Conservation (phyloP, 805 yeast genomes). For the Spathaspora gorwiae region DNA sequence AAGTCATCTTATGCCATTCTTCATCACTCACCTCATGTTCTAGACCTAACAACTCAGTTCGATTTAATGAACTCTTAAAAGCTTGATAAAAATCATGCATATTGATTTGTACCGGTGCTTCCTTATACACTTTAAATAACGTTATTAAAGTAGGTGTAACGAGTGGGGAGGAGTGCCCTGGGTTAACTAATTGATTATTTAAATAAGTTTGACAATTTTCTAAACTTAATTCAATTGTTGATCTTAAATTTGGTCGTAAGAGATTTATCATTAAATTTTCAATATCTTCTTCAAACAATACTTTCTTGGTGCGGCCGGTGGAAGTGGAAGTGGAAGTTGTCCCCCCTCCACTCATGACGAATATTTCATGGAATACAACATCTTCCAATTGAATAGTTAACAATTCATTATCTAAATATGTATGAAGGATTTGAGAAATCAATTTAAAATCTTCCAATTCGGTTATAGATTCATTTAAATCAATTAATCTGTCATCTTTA, state of each 20-base stretch:
- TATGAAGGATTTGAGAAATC: neutral
- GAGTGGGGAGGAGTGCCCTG: neutral
- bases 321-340: neutral
- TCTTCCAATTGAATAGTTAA: constrained; percentile 16
- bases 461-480: neutral
- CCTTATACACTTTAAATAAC: constrained; percentile 68
- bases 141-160: constrained; percentile 22
- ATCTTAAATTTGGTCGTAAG: constrained; percentile 32
- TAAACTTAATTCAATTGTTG: constrained; percentile 25
- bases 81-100: constrained; percentile 63
- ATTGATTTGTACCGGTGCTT: constrained; percentile 67
- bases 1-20: constrained; percentile 59
- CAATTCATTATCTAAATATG: constrained; percentile 6
- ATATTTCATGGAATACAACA: constrained; percentile 28
- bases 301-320: neutral
- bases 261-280: constrained; percentile 35
- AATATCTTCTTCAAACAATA: constrained; percentile 30
- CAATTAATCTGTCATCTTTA: constrained; percentile 7
- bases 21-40: constrained; percentile 11
- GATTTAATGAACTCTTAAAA: constrained; percentile 47
- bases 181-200: constrained; percentile 11
- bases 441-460: constrained; percentile 1
- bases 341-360: constrained; percentile 24
- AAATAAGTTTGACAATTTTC: constrained; percentile 25
- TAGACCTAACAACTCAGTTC: constrained; percentile 17